Percentiles rank a stretch among this genome's conserved stretches.
These are phyloP conservation scores for Ophiocordyceps camponoti-leonardi DNA, from an alignment of 2,329 filamentous ascomycete genomes.

Conservation along the genomic window DNA sequence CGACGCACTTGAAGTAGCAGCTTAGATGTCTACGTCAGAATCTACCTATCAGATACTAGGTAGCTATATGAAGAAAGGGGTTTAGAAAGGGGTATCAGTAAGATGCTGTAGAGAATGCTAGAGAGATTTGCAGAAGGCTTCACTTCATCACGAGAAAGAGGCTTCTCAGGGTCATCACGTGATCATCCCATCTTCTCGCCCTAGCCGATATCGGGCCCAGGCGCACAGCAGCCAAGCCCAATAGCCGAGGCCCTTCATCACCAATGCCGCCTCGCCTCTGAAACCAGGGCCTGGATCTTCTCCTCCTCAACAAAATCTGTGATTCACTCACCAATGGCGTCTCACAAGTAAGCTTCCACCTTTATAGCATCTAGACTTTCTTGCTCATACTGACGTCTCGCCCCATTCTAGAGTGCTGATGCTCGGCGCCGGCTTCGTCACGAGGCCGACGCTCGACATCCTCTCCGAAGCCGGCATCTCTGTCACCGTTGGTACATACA, in stretches of 20 bases:
- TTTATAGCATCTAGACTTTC: background rate
- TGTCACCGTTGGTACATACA: conserved; percentile 43
- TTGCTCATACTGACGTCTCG: background rate
- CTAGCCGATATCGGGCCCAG: background rate
- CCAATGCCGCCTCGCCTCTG: too few species aligned
- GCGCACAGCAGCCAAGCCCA: background rate
- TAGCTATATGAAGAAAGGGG: background rate
- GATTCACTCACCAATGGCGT: background rate
- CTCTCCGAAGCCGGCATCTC: conserved; percentile 40
- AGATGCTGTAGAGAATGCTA: too few species aligned
- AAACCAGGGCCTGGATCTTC: background rate
- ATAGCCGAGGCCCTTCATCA: too few species aligned
- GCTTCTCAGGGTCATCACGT: background rate
- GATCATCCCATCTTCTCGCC: background rate
- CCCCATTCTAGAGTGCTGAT: conserved; percentile 13
- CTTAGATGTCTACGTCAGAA: background rate
- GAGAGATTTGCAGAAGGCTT: too few species aligned
- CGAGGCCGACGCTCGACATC: conserved; percentile 44
- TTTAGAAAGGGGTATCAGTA: too few species aligned
- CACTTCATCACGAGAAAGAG: background rate
- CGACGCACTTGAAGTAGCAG: conserved; percentile 22
- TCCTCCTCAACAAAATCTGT: too few species aligned
- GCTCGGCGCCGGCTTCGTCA: conserved; percentile 40
- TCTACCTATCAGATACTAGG: too few species aligned
- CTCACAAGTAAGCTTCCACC: background rate